A percentile compares a stretch with the other conserved stretches of the same genome.
phyloP scores from a whole-genome alignment of 306 rosid genomes.

The Trifolium pratense region DNA sequence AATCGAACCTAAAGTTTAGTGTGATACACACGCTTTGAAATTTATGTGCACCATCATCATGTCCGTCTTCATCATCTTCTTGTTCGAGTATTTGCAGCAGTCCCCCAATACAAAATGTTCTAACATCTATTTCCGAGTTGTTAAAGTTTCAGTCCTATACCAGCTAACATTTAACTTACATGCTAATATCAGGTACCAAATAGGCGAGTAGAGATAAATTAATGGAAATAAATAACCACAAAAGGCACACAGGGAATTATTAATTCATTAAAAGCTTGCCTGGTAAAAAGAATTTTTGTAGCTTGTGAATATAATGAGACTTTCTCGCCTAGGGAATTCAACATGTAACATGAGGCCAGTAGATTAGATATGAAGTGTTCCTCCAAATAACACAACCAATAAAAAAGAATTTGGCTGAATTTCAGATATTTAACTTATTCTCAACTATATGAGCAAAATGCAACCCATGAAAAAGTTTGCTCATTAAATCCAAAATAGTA shows the following conservation, averaged over 20 bases:
- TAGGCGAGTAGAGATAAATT: not conserved
- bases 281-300: slow-evolving; percentile 16
- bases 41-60: no score
- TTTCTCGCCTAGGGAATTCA: slow-evolving; percentile 24
- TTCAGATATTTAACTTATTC: slow-evolving; percentile 1
- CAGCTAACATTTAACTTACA: not conserved
- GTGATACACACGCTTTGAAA: no score
- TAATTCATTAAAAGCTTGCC: slow-evolving; percentile 16
- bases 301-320: not conserved
- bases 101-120: no score
- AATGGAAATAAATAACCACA: slow-evolving; percentile 1
- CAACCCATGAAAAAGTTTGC: not conserved
- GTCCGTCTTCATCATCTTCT: no score
- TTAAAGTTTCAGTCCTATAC: not conserved
- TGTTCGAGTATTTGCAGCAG: no score
- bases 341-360: not conserved
- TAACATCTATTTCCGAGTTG: slow-evolving; percentile 12
- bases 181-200: not conserved
- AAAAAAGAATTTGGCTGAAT: not conserved
- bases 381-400: slow-evolving; percentile 7
- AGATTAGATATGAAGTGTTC: slow-evolving; percentile 21
- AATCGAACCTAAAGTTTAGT: no score
- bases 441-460: not conserved
- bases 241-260: slow-evolving; percentile 15
- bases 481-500: not conserved